A percentile compares a stretch with the other conserved stretches of the same genome.
Conservation (phyloP, 306 rosid genomes). For the Vigna mungo region DNA sequence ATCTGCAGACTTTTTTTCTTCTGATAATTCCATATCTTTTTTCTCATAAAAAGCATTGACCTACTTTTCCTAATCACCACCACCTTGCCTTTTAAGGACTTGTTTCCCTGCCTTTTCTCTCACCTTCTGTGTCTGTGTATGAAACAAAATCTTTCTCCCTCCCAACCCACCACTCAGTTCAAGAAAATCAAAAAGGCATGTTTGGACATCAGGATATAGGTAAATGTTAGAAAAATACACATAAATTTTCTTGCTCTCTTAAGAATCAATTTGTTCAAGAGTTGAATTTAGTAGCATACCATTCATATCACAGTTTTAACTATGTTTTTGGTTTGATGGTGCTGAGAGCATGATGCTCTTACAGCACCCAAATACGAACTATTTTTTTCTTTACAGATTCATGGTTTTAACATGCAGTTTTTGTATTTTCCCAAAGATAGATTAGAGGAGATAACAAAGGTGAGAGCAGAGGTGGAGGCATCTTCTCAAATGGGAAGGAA, state of each 20-base stretch:
- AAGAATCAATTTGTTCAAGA: conserved; percentile 19
- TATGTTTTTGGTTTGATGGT: conserved; percentile 1
- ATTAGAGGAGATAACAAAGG: conserved; percentile 64
- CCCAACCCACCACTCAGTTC: conserved; percentile 37
- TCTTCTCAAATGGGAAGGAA: conserved; percentile 66
- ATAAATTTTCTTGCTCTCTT: not conserved
- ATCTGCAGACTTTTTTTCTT: conserved; percentile 29
- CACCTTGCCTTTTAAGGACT: conserved; percentile 57
- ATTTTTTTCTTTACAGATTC: conserved; percentile 16
- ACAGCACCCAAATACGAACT: not conserved
- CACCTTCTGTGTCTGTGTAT: conserved; percentile 39
- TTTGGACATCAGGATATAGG: conserved; percentile 78
- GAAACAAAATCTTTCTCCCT: conserved; percentile 28
- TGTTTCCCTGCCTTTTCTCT: conserved; percentile 42
- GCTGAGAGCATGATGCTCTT: conserved; percentile 13
- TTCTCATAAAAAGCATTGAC: conserved; percentile 56
- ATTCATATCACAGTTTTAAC: conserved; percentile 12
- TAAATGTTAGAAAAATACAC: conserved; percentile 31
- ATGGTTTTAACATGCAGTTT: conserved; percentile 12
- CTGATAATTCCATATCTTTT: conserved; percentile 7
- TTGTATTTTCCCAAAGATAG: conserved; percentile 56
- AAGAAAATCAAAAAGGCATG: conserved; percentile 53
- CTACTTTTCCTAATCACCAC: conserved; percentile 47
- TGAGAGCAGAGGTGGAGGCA: conserved; percentile 52
- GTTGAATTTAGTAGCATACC: not conserved